Percentiles rank a stretch among this genome's conserved stretches.
Conservation (phyloP, 805 yeast species). For the Ogataea parapolymorpha region DNA sequence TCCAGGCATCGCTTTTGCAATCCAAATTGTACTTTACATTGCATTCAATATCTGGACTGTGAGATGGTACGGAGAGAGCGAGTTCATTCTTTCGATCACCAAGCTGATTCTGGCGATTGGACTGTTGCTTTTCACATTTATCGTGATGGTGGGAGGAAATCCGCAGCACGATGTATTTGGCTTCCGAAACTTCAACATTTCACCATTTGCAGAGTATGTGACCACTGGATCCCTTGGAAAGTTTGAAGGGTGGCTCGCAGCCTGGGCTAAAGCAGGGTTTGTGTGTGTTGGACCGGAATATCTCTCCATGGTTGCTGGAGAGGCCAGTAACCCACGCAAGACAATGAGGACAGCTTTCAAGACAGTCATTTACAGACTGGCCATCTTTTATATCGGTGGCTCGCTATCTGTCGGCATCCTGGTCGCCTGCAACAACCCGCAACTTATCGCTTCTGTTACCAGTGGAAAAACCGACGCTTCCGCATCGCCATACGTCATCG, state of each 20-base stretch:
- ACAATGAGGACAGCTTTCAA: conserved; percentile 40
- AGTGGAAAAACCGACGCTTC: conserved; percentile 66
- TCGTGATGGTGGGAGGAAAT: conserved; percentile 57
- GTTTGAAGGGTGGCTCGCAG: conserved; percentile 42
- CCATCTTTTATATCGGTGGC: conserved; percentile 43
- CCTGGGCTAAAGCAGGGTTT: conserved; percentile 37
- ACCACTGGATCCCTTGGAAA: conserved; percentile 38
- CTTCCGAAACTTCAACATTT: conserved; percentile 41
- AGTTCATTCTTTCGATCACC: conserved; percentile 45
- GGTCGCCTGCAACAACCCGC: conserved; percentile 35
- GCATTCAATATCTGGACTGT: conserved; percentile 46
- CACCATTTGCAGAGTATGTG: conserved; percentile 38
- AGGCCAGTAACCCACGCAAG: conserved; percentile 40
- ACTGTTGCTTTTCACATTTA: conserved; percentile 45
- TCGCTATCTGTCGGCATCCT: conserved; percentile 37
- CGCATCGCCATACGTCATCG: conserved; percentile 76
- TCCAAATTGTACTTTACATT: conserved; percentile 42
- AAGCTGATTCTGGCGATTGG: conserved; percentile 48
- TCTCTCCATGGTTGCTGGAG: conserved; percentile 43
- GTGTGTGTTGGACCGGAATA: conserved; percentile 44
- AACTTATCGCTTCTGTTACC: conserved; percentile 43
- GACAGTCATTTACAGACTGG: conserved; percentile 42
- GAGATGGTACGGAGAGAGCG: conserved; percentile 48
- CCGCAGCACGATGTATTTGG: conserved; percentile 51
- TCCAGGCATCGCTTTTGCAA: conserved; percentile 44